phyloP scores from a whole-genome alignment of 768 basidiomycete genomes.

The Phaeotremella skinneri region DNA sequence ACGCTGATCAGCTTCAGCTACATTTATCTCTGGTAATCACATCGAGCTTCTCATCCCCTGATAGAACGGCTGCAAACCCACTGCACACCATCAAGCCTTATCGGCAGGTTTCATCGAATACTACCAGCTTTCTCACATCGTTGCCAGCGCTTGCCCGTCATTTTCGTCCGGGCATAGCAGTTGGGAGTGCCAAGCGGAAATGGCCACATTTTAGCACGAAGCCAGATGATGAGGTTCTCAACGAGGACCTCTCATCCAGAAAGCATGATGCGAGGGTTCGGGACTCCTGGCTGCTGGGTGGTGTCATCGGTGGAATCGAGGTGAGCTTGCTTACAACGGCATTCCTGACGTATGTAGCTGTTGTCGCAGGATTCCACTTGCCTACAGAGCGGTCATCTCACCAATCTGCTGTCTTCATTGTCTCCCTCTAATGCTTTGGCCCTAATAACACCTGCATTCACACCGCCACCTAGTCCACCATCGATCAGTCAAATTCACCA shows the following conservation, averaged over 20 bases:
- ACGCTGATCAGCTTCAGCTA: slow-evolving; percentile 13
- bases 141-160: slow-evolving; percentile 18
- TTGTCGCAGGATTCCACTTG: neutral
- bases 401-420: neutral
- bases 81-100: slow-evolving; percentile 7
- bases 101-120: slow-evolving; percentile 15
- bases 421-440: slow-evolving; percentile 11
- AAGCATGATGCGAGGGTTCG: slow-evolving; percentile 17
- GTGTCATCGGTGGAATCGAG: slow-evolving; percentile 26
- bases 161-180: slow-evolving; percentile 15
- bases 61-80: too few species aligned
- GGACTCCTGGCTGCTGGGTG: slow-evolving; percentile 21
- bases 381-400: neutral
- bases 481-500: slow-evolving; percentile 9
- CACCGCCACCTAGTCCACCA: slow-evolving; percentile 2
- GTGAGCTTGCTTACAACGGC: slow-evolving; percentile 11
- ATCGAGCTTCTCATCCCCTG: neutral
- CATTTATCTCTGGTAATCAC: slow-evolving; percentile 24
- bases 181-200: neutral
- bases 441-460: slow-evolving; percentile 13
- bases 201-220: slow-evolving; percentile 17
- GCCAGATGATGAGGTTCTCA: neutral
- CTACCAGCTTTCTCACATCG: slow-evolving; percentile 28
- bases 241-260: neutral
- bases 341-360: neutral